phyloP scores from a whole-genome alignment of 1,284 basidiomycete species.

The Marasmius sp. region DNA sequence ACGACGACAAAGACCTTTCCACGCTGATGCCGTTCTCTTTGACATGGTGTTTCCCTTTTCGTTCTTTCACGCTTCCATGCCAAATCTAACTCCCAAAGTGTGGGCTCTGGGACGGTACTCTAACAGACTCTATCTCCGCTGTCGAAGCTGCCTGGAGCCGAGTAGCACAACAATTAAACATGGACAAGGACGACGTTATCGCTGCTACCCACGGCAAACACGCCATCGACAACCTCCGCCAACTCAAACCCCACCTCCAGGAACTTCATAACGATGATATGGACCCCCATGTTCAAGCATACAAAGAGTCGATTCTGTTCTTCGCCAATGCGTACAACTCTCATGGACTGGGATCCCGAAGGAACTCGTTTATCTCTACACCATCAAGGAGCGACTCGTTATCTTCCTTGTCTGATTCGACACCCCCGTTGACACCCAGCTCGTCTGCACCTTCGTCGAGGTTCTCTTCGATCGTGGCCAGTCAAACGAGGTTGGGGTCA shows the following conservation, averaged over 20 bases:
- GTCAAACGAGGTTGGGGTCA: constrained; percentile 38
- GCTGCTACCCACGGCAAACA: constrained; percentile 77
- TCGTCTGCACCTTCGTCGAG: constrained; percentile 41
- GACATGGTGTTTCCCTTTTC: constrained; percentile 58
- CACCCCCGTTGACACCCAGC: constrained; percentile 36
- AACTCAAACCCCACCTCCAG: constrained; percentile 58
- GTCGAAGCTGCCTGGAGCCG: constrained; percentile 80
- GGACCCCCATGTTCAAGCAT: constrained; percentile 64
- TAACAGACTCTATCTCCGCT: constrained; percentile 74
- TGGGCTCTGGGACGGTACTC: constrained; percentile 58
- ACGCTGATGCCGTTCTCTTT: constrained; percentile 65
- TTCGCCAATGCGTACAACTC: constrained; percentile 66
- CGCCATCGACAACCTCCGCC: constrained; percentile 61
- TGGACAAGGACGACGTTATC: constrained; percentile 64
- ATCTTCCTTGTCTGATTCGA: constrained; percentile 31
- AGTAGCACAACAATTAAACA: constrained; percentile 67
- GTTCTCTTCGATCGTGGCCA: constrained; percentile 32
- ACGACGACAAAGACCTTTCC: constrained; percentile 31
- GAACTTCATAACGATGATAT: constrained; percentile 70
- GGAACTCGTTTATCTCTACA: constrained; percentile 21
- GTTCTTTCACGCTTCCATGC: not conserved
- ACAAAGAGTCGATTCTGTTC: constrained; percentile 70
- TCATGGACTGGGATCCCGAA: constrained; percentile 38
- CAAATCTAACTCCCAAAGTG: constrained; percentile 16
- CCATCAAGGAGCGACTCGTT: constrained; percentile 14